These are phyloP conservation scores for Dendrobium huoshanense DNA, from an alignment of 106 monocot species.

Conservation along the genomic window DNA sequence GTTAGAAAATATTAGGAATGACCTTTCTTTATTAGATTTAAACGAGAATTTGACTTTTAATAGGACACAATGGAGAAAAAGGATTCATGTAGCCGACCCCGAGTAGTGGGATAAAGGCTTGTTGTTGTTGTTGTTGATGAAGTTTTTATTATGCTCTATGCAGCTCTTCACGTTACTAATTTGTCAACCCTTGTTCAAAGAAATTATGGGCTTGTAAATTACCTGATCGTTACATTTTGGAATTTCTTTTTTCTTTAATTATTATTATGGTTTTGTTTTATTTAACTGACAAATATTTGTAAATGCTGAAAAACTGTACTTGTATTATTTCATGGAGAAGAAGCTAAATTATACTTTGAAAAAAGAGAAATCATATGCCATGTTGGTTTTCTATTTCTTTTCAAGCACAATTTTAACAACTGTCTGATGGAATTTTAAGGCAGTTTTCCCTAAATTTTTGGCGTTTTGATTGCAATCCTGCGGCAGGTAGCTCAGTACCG, in stretches of 20 bases:
- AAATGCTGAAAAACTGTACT: not conserved
- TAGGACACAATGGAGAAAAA: too few species aligned
- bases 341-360: not conserved
- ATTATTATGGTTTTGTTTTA: not conserved
- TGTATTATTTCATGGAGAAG: not conserved
- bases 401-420: not conserved
- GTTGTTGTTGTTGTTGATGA: too few species aligned
- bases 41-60: too few species aligned
- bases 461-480: not conserved
- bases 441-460: not conserved
- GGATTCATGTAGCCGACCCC: too few species aligned
- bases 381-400: not conserved
- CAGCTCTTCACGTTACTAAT: too few species aligned
- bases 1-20: too few species aligned
- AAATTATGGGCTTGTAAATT: not conserved
- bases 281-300: not conserved
- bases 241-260: not conserved
- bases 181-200: not conserved
- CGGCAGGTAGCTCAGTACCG: conserved; percentile 16
- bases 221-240: too few species aligned
- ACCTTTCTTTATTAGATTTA: too few species aligned
- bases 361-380: not conserved
- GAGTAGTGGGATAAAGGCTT: too few species aligned
- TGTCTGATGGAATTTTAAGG: not conserved
- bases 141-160: too few species aligned